Base-by-base conservation (phyloP, 2,329 filamentous ascomycete species). In the Alternaria rosae region DNA sequence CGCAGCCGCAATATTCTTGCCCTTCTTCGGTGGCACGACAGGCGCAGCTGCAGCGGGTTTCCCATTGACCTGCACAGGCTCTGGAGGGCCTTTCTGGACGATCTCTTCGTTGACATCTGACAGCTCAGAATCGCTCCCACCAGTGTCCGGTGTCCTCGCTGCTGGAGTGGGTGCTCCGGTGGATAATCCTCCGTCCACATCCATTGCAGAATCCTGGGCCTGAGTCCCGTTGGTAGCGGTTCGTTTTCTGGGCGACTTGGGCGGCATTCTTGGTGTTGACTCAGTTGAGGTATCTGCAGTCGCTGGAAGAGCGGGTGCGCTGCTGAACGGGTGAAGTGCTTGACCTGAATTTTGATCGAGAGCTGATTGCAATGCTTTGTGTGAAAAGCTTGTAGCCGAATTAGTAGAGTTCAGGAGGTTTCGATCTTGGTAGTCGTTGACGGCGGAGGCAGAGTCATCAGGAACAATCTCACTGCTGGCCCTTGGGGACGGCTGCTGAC, bases 101-200 rank as follows among this genome's bases (percentile, higher is more conserved):
- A 79, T 78, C 35, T 78, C 76, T 63, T 79, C 77, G 32, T 79
- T 77, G 45, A 79, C 76, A 10, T 79, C 77, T 5, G 76, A 78
- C 6, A 79, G 69, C 44, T 77, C 77, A 42, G 76, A 79, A 62
- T 78, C 77, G 47, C 72, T 77, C 9, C 59, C 69, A 42, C 62
- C 75, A 47, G 67, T 69, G 25, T 75, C 71, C 26, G 75, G 74
- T 25, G 72, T 71, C 48, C 73, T 73, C 12, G 62, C 69, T 17
- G 66, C 66, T 8, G 75, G 72, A 20, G 76, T 75, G 6, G 70
- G 66, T 17, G 66, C 74, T 32, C 68, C 66, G 17, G 70, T 72
- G 28, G 74, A 72, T n/a, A 66, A 55, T n/a, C 67, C 67, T 35
- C 68, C 72, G 48, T 71, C 65, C 3, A 64, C 57, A 42, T 75